phyloP scores from a whole-genome alignment of 176 grass and related monocot genomes.

The Urochloa ruziziensis region DNA sequence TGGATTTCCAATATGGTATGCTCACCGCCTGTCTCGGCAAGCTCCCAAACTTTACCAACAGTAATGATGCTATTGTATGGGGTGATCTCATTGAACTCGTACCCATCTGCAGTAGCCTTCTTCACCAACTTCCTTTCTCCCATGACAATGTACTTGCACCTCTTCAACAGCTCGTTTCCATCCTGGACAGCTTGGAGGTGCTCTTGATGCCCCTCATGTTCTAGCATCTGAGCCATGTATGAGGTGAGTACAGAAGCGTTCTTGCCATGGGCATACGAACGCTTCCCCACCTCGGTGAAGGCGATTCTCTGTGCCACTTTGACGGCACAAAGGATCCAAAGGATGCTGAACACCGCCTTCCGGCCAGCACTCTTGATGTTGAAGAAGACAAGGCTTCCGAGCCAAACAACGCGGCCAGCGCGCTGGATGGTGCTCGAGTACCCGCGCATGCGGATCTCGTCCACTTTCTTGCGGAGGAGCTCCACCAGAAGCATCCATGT shows the following conservation, averaged over 20 bases:
- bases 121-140: neutral
- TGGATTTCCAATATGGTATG: too few relatives aligned
- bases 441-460: neutral
- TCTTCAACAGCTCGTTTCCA: neutral
- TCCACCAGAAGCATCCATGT: constrained; percentile 16
- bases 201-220: too few relatives aligned
- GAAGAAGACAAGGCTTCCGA: constrained; percentile 17
- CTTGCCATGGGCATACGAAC: constrained; percentile 3
- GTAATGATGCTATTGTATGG: neutral
- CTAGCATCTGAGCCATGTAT: neutral
- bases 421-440: neutral
- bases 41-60: neutral
- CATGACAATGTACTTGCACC: neutral
- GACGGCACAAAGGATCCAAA: neutral
- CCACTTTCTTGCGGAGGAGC: constrained; percentile 21
- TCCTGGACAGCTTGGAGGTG: neutral
- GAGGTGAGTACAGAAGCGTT: neutral
- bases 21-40: neutral
- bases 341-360: constrained; percentile 6
- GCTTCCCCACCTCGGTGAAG: neutral
- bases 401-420: neutral
- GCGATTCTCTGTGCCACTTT: neutral
- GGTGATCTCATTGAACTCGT: neutral
- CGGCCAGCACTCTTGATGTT: neutral
- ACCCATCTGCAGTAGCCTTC: neutral